Evolutionary conservation across 179 eudicot genomes (phyloP).

Genomic region (Spinacia oleracea): DNA sequence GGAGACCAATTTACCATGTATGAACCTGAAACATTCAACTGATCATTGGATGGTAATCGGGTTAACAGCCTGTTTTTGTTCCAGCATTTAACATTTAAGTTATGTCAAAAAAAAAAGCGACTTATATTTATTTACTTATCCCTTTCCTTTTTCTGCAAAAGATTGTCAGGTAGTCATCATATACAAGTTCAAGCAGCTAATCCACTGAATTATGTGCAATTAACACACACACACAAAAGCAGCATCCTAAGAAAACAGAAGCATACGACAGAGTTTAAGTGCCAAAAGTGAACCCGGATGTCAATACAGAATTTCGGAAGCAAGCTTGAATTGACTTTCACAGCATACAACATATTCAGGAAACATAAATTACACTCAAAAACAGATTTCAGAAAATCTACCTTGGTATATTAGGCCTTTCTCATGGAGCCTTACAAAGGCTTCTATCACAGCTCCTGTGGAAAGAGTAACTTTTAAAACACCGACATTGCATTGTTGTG

Average conservation of each 20-base stretch:
- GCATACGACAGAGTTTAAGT: neutral
- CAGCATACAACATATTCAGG: neutral
- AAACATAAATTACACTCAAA: neutral
- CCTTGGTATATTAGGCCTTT: constrained; percentile 98
- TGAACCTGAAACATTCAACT: constrained; percentile 65
- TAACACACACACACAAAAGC: neutral
- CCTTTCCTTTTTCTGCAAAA: no score
- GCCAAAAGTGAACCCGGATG: neutral
- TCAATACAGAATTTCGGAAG: constrained; percentile 6
- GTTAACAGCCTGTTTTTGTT: neutral
- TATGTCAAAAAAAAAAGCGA: neutral
- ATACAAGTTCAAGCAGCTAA: neutral
- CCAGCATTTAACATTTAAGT: constrained; percentile 1
- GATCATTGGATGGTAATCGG: neutral
- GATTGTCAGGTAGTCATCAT: neutral
- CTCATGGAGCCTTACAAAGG: constrained; percentile 95
- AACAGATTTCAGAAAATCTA: constrained; percentile 16
- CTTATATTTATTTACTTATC: neutral
- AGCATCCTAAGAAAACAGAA: neutral
- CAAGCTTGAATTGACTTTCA: neutral
- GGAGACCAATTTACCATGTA: constrained; percentile 99
- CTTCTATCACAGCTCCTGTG: constrained; percentile 95
- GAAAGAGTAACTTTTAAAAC: constrained; percentile 26
- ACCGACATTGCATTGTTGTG: constrained; percentile 3
- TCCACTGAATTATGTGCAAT: neutral